These are phyloP conservation scores for Vanderwaltozyma tropicalis DNA, from an alignment of 805 yeast species.

Conservation along the genomic window DNA sequence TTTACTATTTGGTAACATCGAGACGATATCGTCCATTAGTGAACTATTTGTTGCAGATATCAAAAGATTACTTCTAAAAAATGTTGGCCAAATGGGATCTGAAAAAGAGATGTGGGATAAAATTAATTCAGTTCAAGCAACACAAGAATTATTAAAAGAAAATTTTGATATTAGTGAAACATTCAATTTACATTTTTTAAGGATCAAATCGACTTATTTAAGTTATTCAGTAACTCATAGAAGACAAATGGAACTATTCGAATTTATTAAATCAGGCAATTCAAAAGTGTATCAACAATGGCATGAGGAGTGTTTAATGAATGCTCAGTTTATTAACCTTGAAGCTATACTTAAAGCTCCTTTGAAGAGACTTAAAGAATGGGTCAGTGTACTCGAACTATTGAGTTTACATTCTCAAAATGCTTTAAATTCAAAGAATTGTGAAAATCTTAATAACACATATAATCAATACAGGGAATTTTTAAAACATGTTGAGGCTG, in stretches of 20 bases:
- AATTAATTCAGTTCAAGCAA: background rate
- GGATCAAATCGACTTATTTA: conserved; percentile 28
- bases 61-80: background rate
- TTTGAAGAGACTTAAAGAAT: conserved; percentile 22
- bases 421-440: no score
- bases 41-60: conserved; percentile 17
- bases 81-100: background rate
- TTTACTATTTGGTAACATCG: conserved; percentile 36
- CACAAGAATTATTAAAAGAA: background rate
- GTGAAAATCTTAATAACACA: background rate
- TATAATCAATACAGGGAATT: conserved; percentile 9
- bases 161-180: conserved; percentile 23
- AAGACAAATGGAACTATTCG: conserved; percentile 23
- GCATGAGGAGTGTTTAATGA: conserved; percentile 27
- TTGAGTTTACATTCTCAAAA: no score
- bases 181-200: conserved; percentile 24
- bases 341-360: conserved; percentile 28
- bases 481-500: conserved; percentile 8
- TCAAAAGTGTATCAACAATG: conserved; percentile 20
- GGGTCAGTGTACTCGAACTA: conserved; percentile 9
- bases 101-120: background rate
- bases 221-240: conserved; percentile 27
- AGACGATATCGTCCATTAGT: conserved; percentile 31
- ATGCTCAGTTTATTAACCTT: conserved; percentile 21
- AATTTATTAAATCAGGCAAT: conserved; percentile 11